Percentiles rank a stretch among this genome's conserved stretches.
Evolutionary conservation across 768 basidiomycete genomes (phyloP).

Genomic region (Boletus reticuloceps): DNA sequence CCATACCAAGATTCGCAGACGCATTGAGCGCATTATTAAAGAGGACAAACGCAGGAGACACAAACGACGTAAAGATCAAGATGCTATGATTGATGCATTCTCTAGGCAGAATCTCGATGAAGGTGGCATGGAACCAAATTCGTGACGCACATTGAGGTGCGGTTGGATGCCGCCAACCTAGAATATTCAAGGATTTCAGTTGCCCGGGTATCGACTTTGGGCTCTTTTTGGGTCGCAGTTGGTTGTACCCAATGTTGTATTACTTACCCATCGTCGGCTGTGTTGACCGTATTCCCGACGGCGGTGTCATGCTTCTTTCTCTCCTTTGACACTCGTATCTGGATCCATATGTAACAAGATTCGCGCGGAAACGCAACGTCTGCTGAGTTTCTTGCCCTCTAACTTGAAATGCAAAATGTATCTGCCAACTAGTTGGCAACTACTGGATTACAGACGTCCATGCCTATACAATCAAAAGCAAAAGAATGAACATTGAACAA

Average conservation of each 20-base stretch:
- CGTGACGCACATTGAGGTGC: constrained; percentile 15
- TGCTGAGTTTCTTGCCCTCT: neutral
- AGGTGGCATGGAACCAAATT: constrained; percentile 23
- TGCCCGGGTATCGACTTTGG: constrained; percentile 5
- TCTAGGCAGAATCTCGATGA: constrained; percentile 47
- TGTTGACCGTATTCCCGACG: constrained; percentile 15
- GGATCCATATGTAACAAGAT: constrained; percentile 10
- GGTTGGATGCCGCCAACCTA: constrained; percentile 12
- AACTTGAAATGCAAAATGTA: neutral
- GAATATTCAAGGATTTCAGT: constrained; percentile 11
- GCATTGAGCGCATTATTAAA: constrained; percentile 78
- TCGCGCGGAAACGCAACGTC: constrained; percentile 6
- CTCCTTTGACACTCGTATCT: neutral
- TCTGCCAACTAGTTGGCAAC: neutral
- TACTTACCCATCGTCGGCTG: constrained; percentile 18
- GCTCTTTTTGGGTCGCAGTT: constrained; percentile 1
- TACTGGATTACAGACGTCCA: neutral
- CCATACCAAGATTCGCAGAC: constrained; percentile 62
- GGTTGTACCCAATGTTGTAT: constrained; percentile 23
- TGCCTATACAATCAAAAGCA: constrained; percentile 2
- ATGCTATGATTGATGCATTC: constrained; percentile 78
- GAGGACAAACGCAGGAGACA: constrained; percentile 81
- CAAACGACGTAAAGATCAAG: constrained; percentile 80
- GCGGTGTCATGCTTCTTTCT: neutral
- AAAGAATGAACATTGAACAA: constrained; percentile 1